Conservation (phyloP, 179 eudicot species). For the Silene coronaria region DNA sequence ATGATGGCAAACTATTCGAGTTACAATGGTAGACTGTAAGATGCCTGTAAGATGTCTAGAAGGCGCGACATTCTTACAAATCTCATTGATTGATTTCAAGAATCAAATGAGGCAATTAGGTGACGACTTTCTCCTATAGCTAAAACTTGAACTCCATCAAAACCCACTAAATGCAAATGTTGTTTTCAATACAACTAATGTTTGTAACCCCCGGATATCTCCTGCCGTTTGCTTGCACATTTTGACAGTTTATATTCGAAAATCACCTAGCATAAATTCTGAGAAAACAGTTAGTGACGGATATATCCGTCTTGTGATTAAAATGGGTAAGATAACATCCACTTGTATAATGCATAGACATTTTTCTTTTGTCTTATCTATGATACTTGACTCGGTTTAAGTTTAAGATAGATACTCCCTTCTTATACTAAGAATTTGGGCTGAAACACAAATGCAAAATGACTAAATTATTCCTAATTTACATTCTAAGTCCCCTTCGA, state of each 20-base stretch:
- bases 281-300: too few relatives aligned
- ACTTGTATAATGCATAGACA: too few relatives aligned
- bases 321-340: too few relatives aligned
- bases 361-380: too few relatives aligned
- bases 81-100: background rate
- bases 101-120: background rate
- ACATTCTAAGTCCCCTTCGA: too few relatives aligned
- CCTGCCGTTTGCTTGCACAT: conserved; percentile 13
- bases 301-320: too few relatives aligned
- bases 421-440: too few relatives aligned
- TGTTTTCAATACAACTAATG: conserved; percentile 14
- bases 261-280: too few relatives aligned
- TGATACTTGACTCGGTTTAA: too few relatives aligned
- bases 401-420: too few relatives aligned
- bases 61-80: background rate
- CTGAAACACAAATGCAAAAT: too few relatives aligned
- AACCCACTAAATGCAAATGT: background rate
- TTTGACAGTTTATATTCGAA: conserved; percentile 19
- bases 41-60: background rate
- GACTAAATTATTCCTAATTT: too few relatives aligned
- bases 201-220: background rate
- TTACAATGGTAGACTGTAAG: background rate
- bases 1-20: conserved; percentile 22
- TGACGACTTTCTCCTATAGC: background rate
- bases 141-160: background rate